Percentiles rank a stretch among this genome's conserved stretches.
phyloP scores from a whole-genome alignment of 306 rosid genomes.

The Glycyrrhiza uralensis region DNA sequence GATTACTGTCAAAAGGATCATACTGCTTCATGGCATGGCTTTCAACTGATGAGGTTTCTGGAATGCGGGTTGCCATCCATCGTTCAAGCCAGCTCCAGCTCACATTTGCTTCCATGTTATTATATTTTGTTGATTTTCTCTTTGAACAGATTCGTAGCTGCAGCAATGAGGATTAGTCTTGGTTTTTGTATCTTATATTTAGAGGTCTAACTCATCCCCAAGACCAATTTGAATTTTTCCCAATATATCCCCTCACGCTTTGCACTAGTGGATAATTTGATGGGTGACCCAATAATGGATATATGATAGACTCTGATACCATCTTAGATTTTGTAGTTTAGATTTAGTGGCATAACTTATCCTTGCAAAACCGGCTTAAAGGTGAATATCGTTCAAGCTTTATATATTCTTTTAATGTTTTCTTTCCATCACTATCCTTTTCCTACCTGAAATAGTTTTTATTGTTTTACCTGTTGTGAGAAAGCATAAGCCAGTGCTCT shows the following conservation, averaged over 20 bases:
- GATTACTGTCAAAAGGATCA: conserved; percentile 33
- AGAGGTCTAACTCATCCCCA: too few species aligned
- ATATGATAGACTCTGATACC: too few species aligned
- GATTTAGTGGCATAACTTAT: too few species aligned
- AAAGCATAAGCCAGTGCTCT: conserved; percentile 96
- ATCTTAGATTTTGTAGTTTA: too few species aligned
- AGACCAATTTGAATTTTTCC: too few species aligned
- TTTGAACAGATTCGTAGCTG: conserved; percentile 81
- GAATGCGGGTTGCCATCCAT: conserved; percentile 94
- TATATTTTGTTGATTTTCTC: conserved; percentile 46
- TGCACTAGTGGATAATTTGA: too few species aligned
- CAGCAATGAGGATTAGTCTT: neutral
- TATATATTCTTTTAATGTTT: too few species aligned
- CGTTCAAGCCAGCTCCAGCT: conserved; percentile 98
- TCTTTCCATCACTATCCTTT: neutral
- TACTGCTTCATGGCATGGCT: conserved; percentile 42
- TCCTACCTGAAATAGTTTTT: neutral
- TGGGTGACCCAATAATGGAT: too few species aligned
- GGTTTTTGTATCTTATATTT: too few species aligned
- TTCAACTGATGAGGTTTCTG: conserved; percentile 56
- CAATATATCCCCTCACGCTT: too few species aligned
- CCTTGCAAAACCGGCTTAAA: too few species aligned
- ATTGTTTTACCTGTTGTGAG: conserved; percentile 75
- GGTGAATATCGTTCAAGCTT: too few species aligned
- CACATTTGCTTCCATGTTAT: conserved; percentile 56